Percentiles rank a stretch among this genome's conserved stretches.
These are phyloP conservation scores for Botrytis fragariae DNA, from an alignment of 2,329 filamentous ascomycete genomes.

Conservation along the genomic window DNA sequence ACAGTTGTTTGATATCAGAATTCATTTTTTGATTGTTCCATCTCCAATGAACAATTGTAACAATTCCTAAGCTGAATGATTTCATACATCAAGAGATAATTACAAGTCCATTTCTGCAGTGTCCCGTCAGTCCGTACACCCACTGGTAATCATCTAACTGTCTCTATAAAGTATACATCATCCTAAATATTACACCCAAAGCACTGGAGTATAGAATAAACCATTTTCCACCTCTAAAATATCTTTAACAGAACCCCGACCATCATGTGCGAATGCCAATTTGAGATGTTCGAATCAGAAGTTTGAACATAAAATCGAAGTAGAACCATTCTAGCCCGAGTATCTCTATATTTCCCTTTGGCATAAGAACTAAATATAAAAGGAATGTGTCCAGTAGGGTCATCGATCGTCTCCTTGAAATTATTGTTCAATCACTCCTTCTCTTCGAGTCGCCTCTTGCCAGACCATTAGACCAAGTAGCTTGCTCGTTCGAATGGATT, in stretches of 20 bases:
- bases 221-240: neutral
- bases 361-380: neutral
- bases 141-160: too few relatives aligned
- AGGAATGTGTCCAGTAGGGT: neutral
- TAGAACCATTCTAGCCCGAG: neutral
- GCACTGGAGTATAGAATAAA: neutral
- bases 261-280: neutral
- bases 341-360: neutral
- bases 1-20: too few relatives aligned
- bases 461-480: too few relatives aligned
- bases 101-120: too few relatives aligned
- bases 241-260: neutral
- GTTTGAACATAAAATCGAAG: neutral
- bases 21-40: too few relatives aligned
- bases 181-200: neutral
- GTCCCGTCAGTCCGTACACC: too few relatives aligned
- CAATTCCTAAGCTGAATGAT: too few relatives aligned
- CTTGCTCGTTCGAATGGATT: neutral
- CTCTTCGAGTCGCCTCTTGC: neutral
- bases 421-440: neutral
- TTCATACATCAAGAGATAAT: too few relatives aligned
- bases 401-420: neutral
- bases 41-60: too few relatives aligned
- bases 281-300: neutral
- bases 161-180: neutral